Conservation (phyloP, 192 early-diverging fungal species). For the Backusella circina region DNA sequence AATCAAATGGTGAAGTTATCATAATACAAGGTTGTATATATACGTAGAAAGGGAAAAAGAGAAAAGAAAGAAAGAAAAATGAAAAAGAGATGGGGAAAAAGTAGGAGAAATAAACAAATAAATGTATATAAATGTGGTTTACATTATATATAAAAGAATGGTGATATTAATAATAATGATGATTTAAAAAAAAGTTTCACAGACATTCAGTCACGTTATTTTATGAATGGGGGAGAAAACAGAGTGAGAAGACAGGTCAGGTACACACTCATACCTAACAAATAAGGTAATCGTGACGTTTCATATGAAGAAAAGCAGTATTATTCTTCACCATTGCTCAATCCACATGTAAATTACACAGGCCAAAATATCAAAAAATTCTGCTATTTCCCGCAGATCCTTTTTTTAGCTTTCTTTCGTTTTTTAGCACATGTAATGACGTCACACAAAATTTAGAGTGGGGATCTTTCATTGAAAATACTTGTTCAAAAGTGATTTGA, state of each 20-base stretch:
- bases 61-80: not conserved
- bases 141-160: not conserved
- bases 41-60: not conserved
- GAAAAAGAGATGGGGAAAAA: not conserved
- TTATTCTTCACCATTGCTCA: not conserved
- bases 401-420: no score
- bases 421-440: not conserved
- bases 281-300: not conserved
- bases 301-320: not conserved
- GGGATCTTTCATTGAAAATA: not conserved
- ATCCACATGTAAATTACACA: not conserved
- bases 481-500: conserved; percentile 2
- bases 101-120: not conserved
- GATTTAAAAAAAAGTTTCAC: not conserved
- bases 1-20: not conserved
- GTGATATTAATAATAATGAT: not conserved
- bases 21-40: not conserved
- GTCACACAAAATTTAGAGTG: not conserved
- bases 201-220: not conserved
- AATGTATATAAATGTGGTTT: not conserved
- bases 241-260: not conserved
- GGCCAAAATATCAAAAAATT: not conserved
- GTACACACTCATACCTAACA: not conserved
- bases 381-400: not conserved
- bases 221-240: not conserved